Base-by-base conservation (phyloP, 495 filamentous ascomycete species). In the Podospora bellae-mahoneyi region DNA sequence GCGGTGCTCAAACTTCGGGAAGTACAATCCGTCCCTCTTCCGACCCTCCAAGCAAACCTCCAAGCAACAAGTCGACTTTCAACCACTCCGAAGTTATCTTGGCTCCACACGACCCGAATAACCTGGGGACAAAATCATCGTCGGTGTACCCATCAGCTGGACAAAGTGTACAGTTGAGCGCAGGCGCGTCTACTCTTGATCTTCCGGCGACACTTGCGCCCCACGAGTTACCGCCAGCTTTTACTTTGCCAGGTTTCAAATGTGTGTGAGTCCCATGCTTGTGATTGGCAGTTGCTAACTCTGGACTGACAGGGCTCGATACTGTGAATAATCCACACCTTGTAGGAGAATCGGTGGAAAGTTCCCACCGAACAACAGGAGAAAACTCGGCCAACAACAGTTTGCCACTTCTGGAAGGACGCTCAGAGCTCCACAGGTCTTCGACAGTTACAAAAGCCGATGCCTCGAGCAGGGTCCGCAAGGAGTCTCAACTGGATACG, bases 401-500 rank as follows among this genome's bases (percentile, higher is more conserved):
- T 18, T 48, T 10, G 9, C 6, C 39, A 48, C 2, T 48, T 6
- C 15, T 48, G 39, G 39, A 48, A 48, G 15, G 39, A 48, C 39
- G 15, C 39, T 16, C 30, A 20, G 62, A 54, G 32, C 26, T 26
- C 5, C 10, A 5, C 27, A 27, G 56, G 3, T 20, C 39, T 2
- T 61, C 66, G 4, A 54, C 60, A 3, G 28, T 62, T 13, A 61
- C 67, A 19, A 23, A 65, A 44, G 72, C 73, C 1, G 68, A 74
- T 60, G 72, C 70, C 34, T 58, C 64, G 7, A 48, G 67, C 64
- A 18, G 75, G 70, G 61, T 75, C 69, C 62, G 68, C 55, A 66
- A 73, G 62, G 76, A 73, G 56, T 68, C 68, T 20, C 71, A 74
- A 48, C 64, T 75, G 1, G 73, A 71, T 18, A 75, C 69, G 5